A percentile compares a stretch with the other conserved stretches of the same genome.
phyloP scores from a whole-genome alignment of 2,329 filamentous ascomycete genomes.

The Aspergillus fijiensis region DNA sequence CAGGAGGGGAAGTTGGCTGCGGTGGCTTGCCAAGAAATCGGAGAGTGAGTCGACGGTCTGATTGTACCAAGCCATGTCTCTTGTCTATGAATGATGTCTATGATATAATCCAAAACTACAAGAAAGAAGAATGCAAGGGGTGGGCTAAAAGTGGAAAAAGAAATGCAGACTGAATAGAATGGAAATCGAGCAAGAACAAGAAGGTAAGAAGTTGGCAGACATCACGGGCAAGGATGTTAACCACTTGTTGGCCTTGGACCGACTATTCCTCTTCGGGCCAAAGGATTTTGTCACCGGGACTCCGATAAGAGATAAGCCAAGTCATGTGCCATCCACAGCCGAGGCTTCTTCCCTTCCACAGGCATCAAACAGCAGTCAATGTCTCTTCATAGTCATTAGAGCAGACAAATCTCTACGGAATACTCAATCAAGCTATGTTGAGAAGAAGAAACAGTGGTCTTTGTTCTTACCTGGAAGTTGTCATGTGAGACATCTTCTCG shows the following conservation, averaged over 20 bases:
- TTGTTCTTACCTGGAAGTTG: no score
- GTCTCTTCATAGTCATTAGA: no score
- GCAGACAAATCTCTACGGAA: no score
- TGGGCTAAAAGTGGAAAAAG: background rate
- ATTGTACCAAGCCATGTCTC: constrained; percentile 35
- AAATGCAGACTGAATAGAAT: background rate
- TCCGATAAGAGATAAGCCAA: background rate
- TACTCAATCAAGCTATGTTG: no score
- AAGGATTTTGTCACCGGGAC: background rate
- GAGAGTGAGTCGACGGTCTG: constrained; percentile 37
- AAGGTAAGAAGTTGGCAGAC: background rate
- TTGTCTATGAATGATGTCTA: background rate
- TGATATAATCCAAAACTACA: background rate
- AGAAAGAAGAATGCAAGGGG: background rate
- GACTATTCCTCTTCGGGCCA: background rate
- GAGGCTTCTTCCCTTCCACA: background rate
- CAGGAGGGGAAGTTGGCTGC: constrained; percentile 33
- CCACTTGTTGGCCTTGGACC: background rate
- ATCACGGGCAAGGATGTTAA: background rate
- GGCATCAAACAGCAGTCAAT: no score
- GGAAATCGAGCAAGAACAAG: background rate
- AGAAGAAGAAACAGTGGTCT: no score
- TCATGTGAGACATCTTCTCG: no score
- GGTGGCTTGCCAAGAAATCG: constrained; percentile 31
- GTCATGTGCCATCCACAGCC: background rate